Evolutionary conservation across 2,329 filamentous ascomycete species (phyloP), one percentile per base, ranked within the genome.

Genomic region (Aspergillus neoniger): DNA sequence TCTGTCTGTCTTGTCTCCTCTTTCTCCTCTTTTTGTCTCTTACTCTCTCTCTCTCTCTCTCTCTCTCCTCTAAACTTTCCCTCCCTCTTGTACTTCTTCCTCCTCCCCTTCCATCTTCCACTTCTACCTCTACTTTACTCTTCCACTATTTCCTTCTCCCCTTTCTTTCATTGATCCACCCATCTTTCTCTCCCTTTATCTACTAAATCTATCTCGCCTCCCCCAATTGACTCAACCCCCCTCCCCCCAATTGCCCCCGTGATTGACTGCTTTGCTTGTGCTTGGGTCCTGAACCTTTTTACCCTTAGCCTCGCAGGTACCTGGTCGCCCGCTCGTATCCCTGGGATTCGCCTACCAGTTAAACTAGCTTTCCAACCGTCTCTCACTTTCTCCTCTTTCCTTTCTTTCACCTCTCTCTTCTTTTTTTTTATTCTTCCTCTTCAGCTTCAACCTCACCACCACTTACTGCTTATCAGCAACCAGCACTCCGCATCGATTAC

Each of bases 41-140:
- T 30, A 12, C 36, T 52, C n/a, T 19, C 21, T 52, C 21, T 52
- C 19, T n/a, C 57, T 49, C 44, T 51, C 38, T 59, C 19, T 23
- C 38, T 55, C 65, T 63, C 63, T 66, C 62, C 64, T 66, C 60
- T 36, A 36, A 36, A 36, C 32, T 65, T 66, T 65, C 62, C 63
- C 60, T 64, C 70, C 64, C 65, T 65, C 65, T 67, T 62, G 60
- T 47, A 61, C 39, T 57, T 54, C 15, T 57, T 49, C 61, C 62
- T 62, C 64, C 30, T 65, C 41, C 59, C 50, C 51, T 23, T 36
- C 32, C 52, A 51, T 60, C 57, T 64, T 54, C 58, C 51, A 58
- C 55, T 28, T 62, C 57, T 53, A 41, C 54, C 47, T 38, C 49
- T 63, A 21, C 51, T 60, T 51, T 36, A 53, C 47, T 48, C 60